phyloP scores from a whole-genome alignment of 768 basidiomycete genomes.

The Mycena alexandri region DNA sequence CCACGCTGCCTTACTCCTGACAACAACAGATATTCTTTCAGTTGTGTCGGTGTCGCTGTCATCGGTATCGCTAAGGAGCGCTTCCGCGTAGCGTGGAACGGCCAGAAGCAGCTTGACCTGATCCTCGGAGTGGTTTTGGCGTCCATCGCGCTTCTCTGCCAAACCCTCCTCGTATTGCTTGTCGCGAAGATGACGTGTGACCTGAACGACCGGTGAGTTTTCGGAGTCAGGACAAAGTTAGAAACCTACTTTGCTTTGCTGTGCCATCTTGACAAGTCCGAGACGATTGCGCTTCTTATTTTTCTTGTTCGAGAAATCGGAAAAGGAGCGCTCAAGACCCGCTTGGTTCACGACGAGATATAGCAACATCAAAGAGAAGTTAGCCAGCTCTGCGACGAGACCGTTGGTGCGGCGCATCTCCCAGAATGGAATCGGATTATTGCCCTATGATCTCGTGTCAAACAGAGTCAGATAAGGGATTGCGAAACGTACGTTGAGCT shows the following conservation, averaged over 20 bases:
- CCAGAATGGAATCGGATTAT: constrained; percentile 23
- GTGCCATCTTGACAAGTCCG: constrained; percentile 22
- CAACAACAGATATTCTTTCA: neutral
- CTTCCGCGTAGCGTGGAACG: constrained; percentile 18
- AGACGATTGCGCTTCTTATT: constrained; percentile 25
- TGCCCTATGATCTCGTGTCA: too few relatives aligned
- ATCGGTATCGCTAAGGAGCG: constrained; percentile 10
- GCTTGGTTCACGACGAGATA: constrained; percentile 26
- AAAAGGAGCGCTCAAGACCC: constrained; percentile 24
- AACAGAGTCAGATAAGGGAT: neutral
- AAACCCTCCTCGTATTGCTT: constrained; percentile 8
- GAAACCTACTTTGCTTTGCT: constrained; percentile 20
- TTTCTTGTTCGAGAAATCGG: constrained; percentile 31
- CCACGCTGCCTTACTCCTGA: constrained; percentile 3
- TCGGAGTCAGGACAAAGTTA: neutral
- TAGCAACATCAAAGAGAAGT: constrained; percentile 5
- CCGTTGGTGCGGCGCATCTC: neutral
- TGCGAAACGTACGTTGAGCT: constrained; percentile 2
- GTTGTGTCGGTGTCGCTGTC: constrained; percentile 2
- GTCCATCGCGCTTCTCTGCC: neutral
- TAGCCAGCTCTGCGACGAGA: neutral
- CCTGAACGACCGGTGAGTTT: too few relatives aligned
- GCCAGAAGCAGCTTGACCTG: neutral
- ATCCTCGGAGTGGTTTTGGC: constrained; percentile 10
- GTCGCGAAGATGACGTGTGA: constrained; percentile 5